Conservation (phyloP, 2,329 filamentous ascomycete genomes). For the Gremmenia infestans region DNA sequence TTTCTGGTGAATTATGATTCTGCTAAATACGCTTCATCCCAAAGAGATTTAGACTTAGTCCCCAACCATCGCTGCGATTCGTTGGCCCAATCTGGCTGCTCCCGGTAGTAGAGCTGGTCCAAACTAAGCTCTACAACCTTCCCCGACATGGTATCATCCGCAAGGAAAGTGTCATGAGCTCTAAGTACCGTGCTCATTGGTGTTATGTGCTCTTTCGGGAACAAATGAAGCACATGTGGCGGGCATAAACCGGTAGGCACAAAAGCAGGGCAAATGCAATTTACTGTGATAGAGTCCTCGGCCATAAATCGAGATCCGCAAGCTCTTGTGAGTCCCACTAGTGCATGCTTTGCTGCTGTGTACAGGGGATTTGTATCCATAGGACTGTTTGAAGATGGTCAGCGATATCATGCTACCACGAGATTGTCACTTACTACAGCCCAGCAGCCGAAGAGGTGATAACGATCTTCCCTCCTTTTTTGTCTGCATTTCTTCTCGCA, state of each 20-base stretch:
- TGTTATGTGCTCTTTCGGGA: constrained; percentile 33
- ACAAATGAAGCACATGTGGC: constrained; percentile 22
- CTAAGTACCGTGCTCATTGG: constrained; percentile 33
- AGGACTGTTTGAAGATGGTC: constrained; percentile 9
- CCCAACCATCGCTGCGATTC: constrained; percentile 35
- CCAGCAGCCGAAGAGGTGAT: constrained; percentile 36
- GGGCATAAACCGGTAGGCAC: constrained; percentile 33
- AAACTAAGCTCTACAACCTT: constrained; percentile 37
- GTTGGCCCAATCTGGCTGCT: constrained; percentile 35
- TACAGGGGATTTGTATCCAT: constrained; percentile 15
- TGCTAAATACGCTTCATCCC: background rate
- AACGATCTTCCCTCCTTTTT: constrained; percentile 35
- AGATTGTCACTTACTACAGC: constrained; percentile 25
- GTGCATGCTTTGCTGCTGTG: constrained; percentile 20
- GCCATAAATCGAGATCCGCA: constrained; percentile 26
- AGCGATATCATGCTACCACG: constrained; percentile 10
- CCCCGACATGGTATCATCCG: constrained; percentile 33
- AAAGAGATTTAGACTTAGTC: background rate
- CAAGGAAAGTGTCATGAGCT: constrained; percentile 32
- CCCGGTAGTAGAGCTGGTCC: constrained; percentile 37
- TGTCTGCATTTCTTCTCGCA: constrained; percentile 32
- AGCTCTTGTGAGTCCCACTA: constrained; percentile 31
- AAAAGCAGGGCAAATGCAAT: constrained; percentile 33
- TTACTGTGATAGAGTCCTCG: constrained; percentile 33
- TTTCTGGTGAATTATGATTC: background rate